phyloP scores from a whole-genome alignment of 2,329 filamentous ascomycete species.

The Blastomyces gilchristii region DNA sequence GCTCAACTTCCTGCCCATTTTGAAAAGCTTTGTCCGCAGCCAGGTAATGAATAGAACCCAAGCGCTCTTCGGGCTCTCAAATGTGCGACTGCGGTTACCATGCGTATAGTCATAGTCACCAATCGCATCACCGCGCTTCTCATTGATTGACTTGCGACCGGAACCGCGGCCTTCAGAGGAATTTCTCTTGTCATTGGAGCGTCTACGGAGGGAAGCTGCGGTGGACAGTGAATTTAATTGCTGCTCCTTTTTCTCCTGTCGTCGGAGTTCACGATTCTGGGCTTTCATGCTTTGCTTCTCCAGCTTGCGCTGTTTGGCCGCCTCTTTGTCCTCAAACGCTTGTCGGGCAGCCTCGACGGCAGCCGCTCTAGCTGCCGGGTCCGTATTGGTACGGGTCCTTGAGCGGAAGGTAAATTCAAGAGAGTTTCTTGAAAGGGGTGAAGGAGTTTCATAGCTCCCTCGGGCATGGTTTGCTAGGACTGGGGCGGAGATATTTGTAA shows the following conservation, averaged over 20 bases:
- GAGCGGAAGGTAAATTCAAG: conserved; percentile 47
- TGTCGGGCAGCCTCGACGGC: conserved; percentile 46
- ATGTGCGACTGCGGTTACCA: conserved; percentile 7
- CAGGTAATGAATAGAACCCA: conserved; percentile 49
- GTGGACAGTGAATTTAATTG: conserved; percentile 7
- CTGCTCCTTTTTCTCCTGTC: conserved; percentile 32
- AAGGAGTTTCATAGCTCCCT: conserved; percentile 43
- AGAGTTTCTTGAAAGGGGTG: conserved; percentile 46
- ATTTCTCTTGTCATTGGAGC: neutral
- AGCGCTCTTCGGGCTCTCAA: conserved; percentile 21
- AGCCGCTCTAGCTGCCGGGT: conserved; percentile 46
- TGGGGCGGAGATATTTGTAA: conserved; percentile 27
- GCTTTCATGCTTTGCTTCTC: conserved; percentile 44
- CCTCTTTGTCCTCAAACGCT: conserved; percentile 51
- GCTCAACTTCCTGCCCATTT: conserved; percentile 34
- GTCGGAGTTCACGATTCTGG: conserved; percentile 36
- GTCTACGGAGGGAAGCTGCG: neutral
- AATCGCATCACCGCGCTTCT: neutral
- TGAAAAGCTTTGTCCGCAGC: conserved; percentile 46
- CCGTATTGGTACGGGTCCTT: conserved; percentile 36
- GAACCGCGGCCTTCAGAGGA: neutral
- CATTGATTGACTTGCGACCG: neutral
- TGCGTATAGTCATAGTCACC: neutral
- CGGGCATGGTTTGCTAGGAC: conserved; percentile 37
- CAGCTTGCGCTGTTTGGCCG: conserved; percentile 45